phyloP scores from a whole-genome alignment of 2,329 filamentous ascomycete genomes.

The Neopestalotiopsis sp. region DNA sequence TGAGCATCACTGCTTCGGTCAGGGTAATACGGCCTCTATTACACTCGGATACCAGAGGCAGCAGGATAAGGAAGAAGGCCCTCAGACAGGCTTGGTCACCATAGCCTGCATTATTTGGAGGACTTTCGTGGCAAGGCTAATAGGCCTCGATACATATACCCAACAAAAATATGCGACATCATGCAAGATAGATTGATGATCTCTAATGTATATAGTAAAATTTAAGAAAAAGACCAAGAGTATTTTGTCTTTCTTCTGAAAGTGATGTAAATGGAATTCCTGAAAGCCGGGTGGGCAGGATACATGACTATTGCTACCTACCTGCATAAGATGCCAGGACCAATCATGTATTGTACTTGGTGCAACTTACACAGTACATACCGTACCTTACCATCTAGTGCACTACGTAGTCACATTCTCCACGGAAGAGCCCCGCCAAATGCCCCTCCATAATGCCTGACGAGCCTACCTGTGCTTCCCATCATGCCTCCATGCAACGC shows the following conservation, averaged over 20 bases:
- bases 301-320: too few relatives aligned
- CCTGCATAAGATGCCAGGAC: too few relatives aligned
- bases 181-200: not conserved
- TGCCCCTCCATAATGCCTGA: not conserved
- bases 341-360: too few relatives aligned
- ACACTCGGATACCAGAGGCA: too few relatives aligned
- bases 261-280: not conserved
- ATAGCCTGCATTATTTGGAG: not conserved
- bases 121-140: not conserved
- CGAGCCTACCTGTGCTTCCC: not conserved
- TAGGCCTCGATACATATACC: conserved; percentile 1
- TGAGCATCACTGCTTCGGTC: too few relatives aligned
- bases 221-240: not conserved
- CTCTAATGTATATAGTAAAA: conserved; percentile 1
- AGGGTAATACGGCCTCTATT: too few relatives aligned
- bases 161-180: not conserved
- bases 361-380: not conserved
- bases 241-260: not conserved
- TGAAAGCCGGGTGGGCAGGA: too few relatives aligned
- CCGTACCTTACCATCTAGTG: not conserved
- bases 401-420: not conserved
- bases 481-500: not conserved
- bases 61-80: too few relatives aligned
- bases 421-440: not conserved
- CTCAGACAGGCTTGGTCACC: not conserved